Evolutionary conservation across 2,329 filamentous ascomycete genomes (phyloP).

Genomic region (Lachnellula cervina): DNA sequence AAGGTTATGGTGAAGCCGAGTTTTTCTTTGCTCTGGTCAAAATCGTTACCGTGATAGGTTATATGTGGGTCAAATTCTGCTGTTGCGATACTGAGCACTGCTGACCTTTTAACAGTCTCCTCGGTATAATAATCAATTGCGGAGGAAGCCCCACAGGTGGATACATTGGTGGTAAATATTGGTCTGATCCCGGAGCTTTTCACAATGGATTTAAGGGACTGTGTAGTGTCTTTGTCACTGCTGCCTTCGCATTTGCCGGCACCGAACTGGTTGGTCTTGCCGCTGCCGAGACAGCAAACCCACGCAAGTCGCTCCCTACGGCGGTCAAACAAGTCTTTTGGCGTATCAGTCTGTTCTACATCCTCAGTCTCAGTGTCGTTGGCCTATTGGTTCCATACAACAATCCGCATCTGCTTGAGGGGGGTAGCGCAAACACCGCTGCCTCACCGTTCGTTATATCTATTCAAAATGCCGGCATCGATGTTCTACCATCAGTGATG

Average conservation of each 20-base stretch:
- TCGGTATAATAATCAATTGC: constrained; percentile 80
- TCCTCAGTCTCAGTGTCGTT: constrained; percentile 74
- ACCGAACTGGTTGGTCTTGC: constrained; percentile 74
- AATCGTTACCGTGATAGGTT: constrained; percentile 78
- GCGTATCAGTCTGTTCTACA: constrained; percentile 87
- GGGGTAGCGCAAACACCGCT: constrained; percentile 57
- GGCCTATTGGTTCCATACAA: constrained; percentile 76
- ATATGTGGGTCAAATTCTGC: constrained; percentile 57
- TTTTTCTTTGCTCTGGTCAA: constrained; percentile 86
- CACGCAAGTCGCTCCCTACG: constrained; percentile 74
- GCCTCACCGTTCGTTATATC: constrained; percentile 93
- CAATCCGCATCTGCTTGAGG: constrained; percentile 57
- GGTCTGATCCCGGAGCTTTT: constrained; percentile 77
- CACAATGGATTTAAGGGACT: constrained; percentile 80
- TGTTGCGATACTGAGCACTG: not conserved
- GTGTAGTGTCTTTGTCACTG: constrained; percentile 71
- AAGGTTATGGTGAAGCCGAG: constrained; percentile 84
- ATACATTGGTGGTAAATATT: constrained; percentile 77
- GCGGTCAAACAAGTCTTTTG: constrained; percentile 94
- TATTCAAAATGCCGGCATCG: constrained; percentile 77
- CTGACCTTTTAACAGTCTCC: constrained; percentile 49
- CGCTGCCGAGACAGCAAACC: constrained; percentile 74
- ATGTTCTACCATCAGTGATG: constrained; percentile 79
- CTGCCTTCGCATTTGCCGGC: constrained; percentile 71
- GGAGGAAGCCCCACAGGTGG: constrained; percentile 68